Base-by-base conservation (phyloP, 768 basidiomycete species). In the Boletus pseudopeckii region DNA sequence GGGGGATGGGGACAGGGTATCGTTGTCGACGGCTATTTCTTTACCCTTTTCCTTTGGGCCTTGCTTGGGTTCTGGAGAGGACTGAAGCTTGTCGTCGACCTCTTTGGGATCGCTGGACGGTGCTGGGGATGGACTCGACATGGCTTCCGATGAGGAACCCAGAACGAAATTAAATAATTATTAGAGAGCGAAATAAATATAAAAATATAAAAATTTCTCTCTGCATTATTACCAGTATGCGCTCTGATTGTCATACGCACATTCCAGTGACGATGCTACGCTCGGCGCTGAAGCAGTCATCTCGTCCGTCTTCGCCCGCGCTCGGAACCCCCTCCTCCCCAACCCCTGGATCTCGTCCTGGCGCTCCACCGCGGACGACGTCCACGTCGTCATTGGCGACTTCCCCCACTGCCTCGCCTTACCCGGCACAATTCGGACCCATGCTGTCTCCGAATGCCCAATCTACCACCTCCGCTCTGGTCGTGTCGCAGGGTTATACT, bases 221-320 rank as follows among this genome's bases (percentile, higher is more conserved):
- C 24, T 24, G 24, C 24, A 24, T 24, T n/a, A n/a, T n/a, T n/a
- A n/a, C n/a, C n/a, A n/a, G n/a, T n/a, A n/a, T n/a, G 42, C 33
- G 43, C 7, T 24, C 34, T n/a, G 46, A 56, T 43, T 44, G 56
- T 13, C 59, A 61, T 24, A 55, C 58, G 0, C 54, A 65, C 36
- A 42, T 52, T 18, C 54, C 63, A 33, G 11, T 50, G 15, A 37
- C 52, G 8, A 51, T 75, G 26, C 73, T 82, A 11, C 78, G 82
- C 50, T 81, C 82, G 5, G 83, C 83, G 17, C 72, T 84, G 61
- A 84, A 83, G 65, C 75, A 77, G 45, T 43, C 70, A 0, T 69
- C 74, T 24, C 57, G 62, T 54, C 60, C 61, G 0, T 56, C 67
- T 2, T 66, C 67, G 2, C 55, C 57, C 15, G 39, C 65, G 1